Evolutionary conservation across 495 filamentous ascomycete genomes (phyloP).

Genomic region (Neurospora africana): DNA sequence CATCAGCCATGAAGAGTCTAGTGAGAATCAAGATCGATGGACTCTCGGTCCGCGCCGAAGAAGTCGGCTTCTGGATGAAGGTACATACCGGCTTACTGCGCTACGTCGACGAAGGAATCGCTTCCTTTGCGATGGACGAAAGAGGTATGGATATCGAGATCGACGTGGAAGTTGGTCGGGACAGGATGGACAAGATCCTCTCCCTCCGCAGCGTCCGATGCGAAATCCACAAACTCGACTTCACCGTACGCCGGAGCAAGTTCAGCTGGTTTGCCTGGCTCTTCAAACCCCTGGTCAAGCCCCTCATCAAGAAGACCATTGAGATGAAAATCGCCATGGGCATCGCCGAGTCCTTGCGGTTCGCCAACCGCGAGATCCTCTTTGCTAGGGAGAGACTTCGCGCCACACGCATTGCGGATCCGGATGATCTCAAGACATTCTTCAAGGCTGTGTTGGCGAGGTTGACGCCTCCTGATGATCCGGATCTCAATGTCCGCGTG

Average conservation of each 20-base stretch:
- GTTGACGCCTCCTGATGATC: slow-evolving; percentile 55
- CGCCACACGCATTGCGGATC: slow-evolving; percentile 72
- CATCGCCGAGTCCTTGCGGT: slow-evolving; percentile 57
- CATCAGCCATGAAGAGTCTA: slow-evolving; percentile 53
- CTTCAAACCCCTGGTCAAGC: slow-evolving; percentile 73
- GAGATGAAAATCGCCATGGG: slow-evolving; percentile 66
- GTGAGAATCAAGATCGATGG: slow-evolving; percentile 70
- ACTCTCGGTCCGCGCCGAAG: slow-evolving; percentile 68
- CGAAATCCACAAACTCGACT: slow-evolving; percentile 76
- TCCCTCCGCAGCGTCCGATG: slow-evolving; percentile 66
- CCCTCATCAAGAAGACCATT: slow-evolving; percentile 64
- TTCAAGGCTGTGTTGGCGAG: slow-evolving; percentile 69
- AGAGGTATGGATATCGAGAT: slow-evolving; percentile 78
- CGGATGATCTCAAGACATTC: slow-evolving; percentile 69
- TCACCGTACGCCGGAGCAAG: slow-evolving; percentile 60
- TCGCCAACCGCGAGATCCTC: slow-evolving; percentile 72
- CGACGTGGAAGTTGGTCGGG: slow-evolving; percentile 67
- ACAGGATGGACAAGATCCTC: slow-evolving; percentile 67
- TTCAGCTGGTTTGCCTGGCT: slow-evolving; percentile 72
- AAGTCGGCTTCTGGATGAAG: slow-evolving; percentile 67
- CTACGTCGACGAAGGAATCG: slow-evolving; percentile 71
- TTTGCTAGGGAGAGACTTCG: slow-evolving; percentile 79
- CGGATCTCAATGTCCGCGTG: slow-evolving; percentile 61
- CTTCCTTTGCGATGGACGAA: slow-evolving; percentile 72
- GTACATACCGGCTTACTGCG: slow-evolving; percentile 57